Base-by-base conservation (phyloP, 2,329 filamentous ascomycete genomes). In the Chrysoporthe cubensis region DNA sequence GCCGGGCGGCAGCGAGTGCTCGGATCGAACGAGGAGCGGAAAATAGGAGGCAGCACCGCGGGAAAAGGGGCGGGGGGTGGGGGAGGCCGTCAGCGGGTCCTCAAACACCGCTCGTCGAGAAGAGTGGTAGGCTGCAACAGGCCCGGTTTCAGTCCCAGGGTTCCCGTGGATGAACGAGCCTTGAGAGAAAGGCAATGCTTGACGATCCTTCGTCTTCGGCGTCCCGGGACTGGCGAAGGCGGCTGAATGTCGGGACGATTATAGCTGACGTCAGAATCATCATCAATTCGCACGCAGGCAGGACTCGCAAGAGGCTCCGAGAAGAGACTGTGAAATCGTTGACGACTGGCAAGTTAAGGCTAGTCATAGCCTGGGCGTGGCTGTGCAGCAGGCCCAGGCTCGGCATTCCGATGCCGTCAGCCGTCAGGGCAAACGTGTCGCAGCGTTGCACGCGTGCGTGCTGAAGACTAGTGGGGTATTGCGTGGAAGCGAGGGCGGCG, bases 21-120 rank as follows among this genome's bases (percentile, higher is more conserved):
- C 6, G 3, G 16, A 57, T 8, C n/a, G 32, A 57, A 21, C 32
- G n/a, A 57, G 32, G 2, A n/a, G 16, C 14, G 34, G 14, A 37
- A 56, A 7, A 16, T 8, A 56, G 11, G 32, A 37, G 52, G 32
- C 52, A 16, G 9, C n/a, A 26, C n/a, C 3, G 9, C 4, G 34
- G 26, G 54, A 46, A 48, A 46, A 66, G 40, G 9, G 48, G n/a
- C 26, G 50, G 48, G 61, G 40, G 44, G 52, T 21, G 52, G 50
- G 43, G 21, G 50, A 11, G 26, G 65, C 26, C 65, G 56, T 42
- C 37, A 40, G 64, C 65, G 57, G 65, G 52, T 65, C 67, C 67
- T 67, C 54, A 67, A 69, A 67, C 67, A 37, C 65, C 48, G 26
- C 61, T 58, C 58, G 67, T 67, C 67, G 44, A 64, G 63, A 52